Evolutionary conservation across 2,329 filamentous ascomycete species (phyloP).

Genomic region (Cladosporium halotolerans): DNA sequence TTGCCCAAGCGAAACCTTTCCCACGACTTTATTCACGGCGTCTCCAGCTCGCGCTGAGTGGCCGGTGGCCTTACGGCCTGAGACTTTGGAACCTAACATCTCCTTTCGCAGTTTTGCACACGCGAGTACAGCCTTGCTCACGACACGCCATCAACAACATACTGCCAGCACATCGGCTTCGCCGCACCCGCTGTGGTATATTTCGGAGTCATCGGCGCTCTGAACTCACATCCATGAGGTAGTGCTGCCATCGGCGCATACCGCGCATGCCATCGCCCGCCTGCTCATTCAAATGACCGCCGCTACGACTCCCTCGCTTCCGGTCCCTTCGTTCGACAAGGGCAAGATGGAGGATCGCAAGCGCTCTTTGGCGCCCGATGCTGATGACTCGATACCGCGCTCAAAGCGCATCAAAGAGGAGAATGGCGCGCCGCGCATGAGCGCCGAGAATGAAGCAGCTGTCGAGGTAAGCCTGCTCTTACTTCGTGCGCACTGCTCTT

Average conservation of each 20-base stretch:
- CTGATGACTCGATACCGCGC: constrained; percentile 79
- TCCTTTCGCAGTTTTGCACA: constrained; percentile 9
- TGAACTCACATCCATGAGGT: constrained; percentile 6
- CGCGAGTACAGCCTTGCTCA: constrained; percentile 1
- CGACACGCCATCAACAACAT: not conserved
- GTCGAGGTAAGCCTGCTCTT: constrained; percentile 59
- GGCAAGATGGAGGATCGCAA: constrained; percentile 99
- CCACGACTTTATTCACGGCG: too few species aligned
- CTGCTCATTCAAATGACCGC: constrained; percentile 20
- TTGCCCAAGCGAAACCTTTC: too few species aligned
- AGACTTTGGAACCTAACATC: not conserved
- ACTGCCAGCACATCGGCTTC: not conserved
- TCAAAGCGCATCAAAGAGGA: constrained; percentile 75
- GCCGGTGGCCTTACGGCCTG: too few species aligned
- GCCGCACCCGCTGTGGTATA: not conserved
- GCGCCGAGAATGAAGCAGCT: constrained; percentile 65
- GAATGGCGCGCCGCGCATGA: constrained; percentile 67
- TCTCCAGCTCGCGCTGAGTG: too few species aligned
- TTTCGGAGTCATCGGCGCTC: not conserved
- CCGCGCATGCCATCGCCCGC: constrained; percentile 9
- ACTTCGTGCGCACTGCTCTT: not conserved
- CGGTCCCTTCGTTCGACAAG: constrained; percentile 66
- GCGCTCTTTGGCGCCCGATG: constrained; percentile 74
- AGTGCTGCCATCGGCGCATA: constrained; percentile 10
- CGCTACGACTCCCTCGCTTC: constrained; percentile 44